Evolutionary conservation across 2,329 filamentous ascomycete genomes (phyloP).

Genomic region (Xylaria sp.): DNA sequence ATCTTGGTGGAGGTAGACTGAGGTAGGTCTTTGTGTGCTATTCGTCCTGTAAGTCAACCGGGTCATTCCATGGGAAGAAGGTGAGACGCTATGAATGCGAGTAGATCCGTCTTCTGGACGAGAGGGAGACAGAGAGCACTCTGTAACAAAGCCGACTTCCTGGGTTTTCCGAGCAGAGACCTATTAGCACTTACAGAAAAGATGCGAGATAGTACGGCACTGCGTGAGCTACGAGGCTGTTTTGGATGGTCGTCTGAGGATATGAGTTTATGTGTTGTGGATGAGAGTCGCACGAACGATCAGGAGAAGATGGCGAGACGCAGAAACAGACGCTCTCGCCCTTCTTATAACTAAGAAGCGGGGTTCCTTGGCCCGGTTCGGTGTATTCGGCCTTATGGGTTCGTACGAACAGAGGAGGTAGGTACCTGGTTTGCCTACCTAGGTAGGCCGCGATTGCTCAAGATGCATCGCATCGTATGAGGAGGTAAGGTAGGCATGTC

Average conservation of each 20-base stretch:
- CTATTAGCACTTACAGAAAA: not conserved
- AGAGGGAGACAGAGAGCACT: no score
- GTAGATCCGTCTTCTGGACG: no score
- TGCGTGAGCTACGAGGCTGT: not conserved
- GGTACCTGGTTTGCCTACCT: not conserved
- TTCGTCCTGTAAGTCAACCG: not conserved
- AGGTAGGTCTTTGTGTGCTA: not conserved
- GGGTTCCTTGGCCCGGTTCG: not conserved
- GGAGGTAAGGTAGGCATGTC: no score
- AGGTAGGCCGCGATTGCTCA: not conserved
- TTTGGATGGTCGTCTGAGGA: not conserved
- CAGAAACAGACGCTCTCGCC: not conserved
- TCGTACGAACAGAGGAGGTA: not conserved
- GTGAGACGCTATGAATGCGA: no score
- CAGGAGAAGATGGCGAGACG: not conserved
- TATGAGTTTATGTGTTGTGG: not conserved
- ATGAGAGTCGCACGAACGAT: not conserved
- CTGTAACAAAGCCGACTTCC: no score
- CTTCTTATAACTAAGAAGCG: not conserved
- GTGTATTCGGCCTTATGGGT: not conserved
- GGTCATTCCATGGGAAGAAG: no score
- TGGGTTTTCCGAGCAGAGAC: not conserved
- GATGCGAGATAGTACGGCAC: not conserved
- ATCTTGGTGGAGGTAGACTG: slow-evolving; percentile 35
- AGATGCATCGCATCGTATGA: no score